A percentile compares a stretch with the other conserved stretches of the same genome.
These are phyloP conservation scores for Vitis hybrid DNA, from an alignment of 177 flowering plant genomes.

Conservation along the genomic window DNA sequence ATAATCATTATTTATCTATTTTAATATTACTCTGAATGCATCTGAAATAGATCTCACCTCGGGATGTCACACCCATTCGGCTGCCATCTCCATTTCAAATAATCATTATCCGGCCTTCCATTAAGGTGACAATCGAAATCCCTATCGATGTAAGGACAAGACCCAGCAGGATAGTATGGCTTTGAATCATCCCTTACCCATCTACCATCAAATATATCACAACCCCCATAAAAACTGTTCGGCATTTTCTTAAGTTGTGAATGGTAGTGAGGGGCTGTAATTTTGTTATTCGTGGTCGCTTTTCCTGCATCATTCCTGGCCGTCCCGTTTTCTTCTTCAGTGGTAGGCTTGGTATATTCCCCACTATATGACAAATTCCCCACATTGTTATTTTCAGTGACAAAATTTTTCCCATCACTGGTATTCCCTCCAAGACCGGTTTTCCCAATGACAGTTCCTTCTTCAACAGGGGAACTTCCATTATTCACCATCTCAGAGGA, in stretches of 20 bases:
- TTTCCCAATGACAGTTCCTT: not conserved
- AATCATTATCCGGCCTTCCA: slow-evolving; percentile 75
- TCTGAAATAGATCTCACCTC: slow-evolving; percentile 41
- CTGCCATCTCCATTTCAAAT: slow-evolving; percentile 79
- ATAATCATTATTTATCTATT: not conserved
- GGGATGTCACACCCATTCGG: slow-evolving; percentile 78
- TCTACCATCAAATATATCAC: slow-evolving; percentile 77
- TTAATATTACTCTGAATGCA: not conserved
- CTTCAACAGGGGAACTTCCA: slow-evolving; percentile 17
- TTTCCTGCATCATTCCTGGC: slow-evolving; percentile 2
- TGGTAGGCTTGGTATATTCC: slow-evolving; percentile 4
- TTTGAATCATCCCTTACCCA: slow-evolving; percentile 80
- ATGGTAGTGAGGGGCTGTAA: slow-evolving; percentile 3
- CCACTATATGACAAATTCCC: slow-evolving; percentile 10
- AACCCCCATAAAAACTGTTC: slow-evolving; percentile 22
- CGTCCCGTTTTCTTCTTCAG: slow-evolving; percentile 10
- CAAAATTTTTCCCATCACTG: not conserved
- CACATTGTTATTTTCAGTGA: slow-evolving; percentile 3
- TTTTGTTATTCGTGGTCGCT: not conserved
- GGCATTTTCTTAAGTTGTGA: slow-evolving; percentile 8
- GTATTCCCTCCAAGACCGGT: not conserved
- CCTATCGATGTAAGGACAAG: slow-evolving; percentile 75
- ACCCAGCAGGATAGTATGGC: slow-evolving; percentile 77
- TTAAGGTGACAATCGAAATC: slow-evolving; percentile 77
- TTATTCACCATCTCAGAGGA: slow-evolving; percentile 13